Base-by-base conservation (phyloP, 106 monocot species). In the Triglochin maritima region DNA sequence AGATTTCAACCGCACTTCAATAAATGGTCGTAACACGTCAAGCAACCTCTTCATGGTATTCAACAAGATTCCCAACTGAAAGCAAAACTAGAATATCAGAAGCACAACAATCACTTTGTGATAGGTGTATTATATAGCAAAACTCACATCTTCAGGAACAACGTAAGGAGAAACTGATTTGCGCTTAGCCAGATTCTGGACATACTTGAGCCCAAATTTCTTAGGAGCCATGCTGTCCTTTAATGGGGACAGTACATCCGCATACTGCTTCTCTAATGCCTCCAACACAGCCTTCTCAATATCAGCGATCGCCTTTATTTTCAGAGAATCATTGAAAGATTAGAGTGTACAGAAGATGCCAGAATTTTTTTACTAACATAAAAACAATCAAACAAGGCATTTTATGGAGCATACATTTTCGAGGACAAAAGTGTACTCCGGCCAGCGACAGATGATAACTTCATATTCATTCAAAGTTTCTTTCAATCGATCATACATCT, bases 191-290 rank as follows among this genome's bases (percentile, higher is more conserved):
- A 99, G 79, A 57, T 99, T 99, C 71, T 99, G 92, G 10, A 99
- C 98, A 68, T 89, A 92, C 60, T 99, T 92, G 48, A 99, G 81
- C 16, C 92, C 98, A 73, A 99, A 99, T 69, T 89, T 99, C 80
- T 99, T 99, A 8, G 92, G 98, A 11, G 74, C 65, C 75, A 89
- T 64, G 53, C 73, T 81, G 69, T 99, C 92, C 68, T 92, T 99
- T 47, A 99, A 63, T 60, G 98, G 98, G 59, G 86, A 74, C 74
- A 99, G 72, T 7, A 89, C 86, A 78, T 92, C 98, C 29, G 82
- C 77, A 81, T 99, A 99, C 59, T 99, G 98, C 72, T 81, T 86
- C 58, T 99, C 98, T 71, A 99, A 71, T 71, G 98, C 64, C 51
- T 92, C 84, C 62, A 99, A 60, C 41, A 89, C 84, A 56, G 98